These are phyloP conservation scores for Neurospora pannonica DNA, from an alignment of 495 filamentous ascomycete species.

Conservation along the genomic window DNA sequence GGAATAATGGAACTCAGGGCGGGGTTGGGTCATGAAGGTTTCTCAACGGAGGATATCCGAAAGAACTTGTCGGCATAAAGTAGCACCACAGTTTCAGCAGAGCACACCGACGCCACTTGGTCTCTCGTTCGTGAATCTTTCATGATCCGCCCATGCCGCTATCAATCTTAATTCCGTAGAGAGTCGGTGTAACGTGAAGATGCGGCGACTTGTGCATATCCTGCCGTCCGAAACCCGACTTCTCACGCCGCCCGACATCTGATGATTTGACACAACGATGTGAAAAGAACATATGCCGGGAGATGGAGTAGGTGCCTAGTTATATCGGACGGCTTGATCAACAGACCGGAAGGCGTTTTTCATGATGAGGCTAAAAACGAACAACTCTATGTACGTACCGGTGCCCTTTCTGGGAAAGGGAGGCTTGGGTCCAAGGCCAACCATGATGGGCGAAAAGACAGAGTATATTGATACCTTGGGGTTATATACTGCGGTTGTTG, in stretches of 20 bases:
- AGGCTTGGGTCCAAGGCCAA: slow-evolving; percentile 62
- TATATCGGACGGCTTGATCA: background rate
- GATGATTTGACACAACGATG: background rate
- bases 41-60: background rate
- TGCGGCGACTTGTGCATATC: background rate
- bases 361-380: background rate
- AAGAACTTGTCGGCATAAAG: background rate
- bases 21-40: background rate
- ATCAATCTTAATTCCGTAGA: background rate
- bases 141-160: background rate
- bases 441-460: slow-evolving; percentile 46
- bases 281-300: background rate
- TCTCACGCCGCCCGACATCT: background rate
- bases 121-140: background rate
- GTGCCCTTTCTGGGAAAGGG: slow-evolving; percentile 69
- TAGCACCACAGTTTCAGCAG: background rate
- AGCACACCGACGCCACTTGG: background rate
- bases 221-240: background rate
- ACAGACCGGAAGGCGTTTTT: background rate
- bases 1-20: background rate
- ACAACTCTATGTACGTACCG: slow-evolving; percentile 10
- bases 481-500: background rate
- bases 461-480: background rate
- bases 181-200: background rate
- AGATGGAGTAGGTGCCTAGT: background rate